phyloP scores from a whole-genome alignment of 768 basidiomycete species.

The Cystofilobasidium bisporidii region DNA sequence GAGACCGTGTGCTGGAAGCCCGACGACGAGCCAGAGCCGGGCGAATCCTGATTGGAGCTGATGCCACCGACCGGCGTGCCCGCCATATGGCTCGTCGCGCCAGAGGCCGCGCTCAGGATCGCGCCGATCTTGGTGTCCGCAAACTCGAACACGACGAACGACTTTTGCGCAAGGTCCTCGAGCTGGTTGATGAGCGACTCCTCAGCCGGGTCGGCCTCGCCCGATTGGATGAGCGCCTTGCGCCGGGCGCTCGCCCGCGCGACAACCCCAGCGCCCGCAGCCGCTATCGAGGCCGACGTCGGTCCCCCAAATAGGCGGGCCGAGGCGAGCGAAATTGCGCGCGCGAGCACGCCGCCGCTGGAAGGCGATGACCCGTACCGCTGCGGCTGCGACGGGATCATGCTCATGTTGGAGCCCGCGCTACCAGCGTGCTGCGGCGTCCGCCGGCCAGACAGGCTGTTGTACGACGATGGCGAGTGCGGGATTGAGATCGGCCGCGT shows the following conservation, averaged over 20 bases:
- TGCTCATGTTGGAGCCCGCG: not conserved
- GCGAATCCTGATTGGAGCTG: constrained; percentile 19
- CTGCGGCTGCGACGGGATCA: constrained; percentile 33
- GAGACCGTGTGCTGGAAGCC: constrained; percentile 18
- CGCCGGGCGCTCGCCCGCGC: constrained; percentile 37
- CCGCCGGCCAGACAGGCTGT: constrained; percentile 17
- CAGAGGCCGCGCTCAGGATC: constrained; percentile 13
- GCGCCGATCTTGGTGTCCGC: constrained; percentile 59
- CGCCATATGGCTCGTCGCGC: not conserved
- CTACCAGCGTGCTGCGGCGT: constrained; percentile 7
- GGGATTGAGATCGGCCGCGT: constrained; percentile 33
- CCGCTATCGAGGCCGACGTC: constrained; percentile 21
- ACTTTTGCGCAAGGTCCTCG: constrained; percentile 92
- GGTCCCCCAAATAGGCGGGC: constrained; percentile 18
- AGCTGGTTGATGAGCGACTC: constrained; percentile 58
- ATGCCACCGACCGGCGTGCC: constrained; percentile 7
- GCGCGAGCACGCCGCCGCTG: constrained; percentile 23
- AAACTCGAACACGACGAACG: constrained; percentile 82
- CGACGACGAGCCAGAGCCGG: constrained; percentile 21
- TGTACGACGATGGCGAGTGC: constrained; percentile 22
- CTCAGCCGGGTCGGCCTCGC: constrained; percentile 25
- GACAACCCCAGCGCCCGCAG: constrained; percentile 22
- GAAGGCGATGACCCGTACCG: constrained; percentile 33
- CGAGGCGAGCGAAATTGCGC: constrained; percentile 25
- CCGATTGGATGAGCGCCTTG: constrained; percentile 49